Evolutionary conservation across 345 rosid species (phyloP).

Genomic region (Pseudoturritis turrita): DNA sequence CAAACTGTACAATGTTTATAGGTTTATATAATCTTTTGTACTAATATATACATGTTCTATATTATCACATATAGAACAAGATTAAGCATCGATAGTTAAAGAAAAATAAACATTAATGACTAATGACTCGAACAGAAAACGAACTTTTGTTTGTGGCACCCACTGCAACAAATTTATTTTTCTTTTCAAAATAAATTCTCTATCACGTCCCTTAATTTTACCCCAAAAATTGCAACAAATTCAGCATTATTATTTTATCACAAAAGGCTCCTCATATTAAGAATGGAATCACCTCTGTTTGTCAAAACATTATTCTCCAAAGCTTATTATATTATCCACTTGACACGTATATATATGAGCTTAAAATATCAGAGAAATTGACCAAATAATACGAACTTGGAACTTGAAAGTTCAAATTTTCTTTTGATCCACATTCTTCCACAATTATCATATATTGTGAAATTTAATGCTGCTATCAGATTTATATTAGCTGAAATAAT

Average conservation of each 20-base stretch:
- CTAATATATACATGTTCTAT: too few relatives aligned
- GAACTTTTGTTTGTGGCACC: neutral
- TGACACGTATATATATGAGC: neutral
- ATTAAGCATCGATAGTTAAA: too few relatives aligned
- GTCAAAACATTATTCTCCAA: neutral
- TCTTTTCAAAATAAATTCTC: neutral
- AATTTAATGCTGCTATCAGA: too few relatives aligned
- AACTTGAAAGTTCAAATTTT: neutral
- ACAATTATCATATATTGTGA: too few relatives aligned
- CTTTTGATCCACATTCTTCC: neutral
- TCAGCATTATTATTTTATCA: slow-evolving; percentile 4
- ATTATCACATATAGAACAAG: too few relatives aligned
- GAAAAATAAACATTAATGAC: too few relatives aligned
- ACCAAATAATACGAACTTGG: neutral
- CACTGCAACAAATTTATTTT: neutral
- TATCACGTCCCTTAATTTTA: slow-evolving; percentile 1
- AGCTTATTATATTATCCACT: slow-evolving; percentile 7
- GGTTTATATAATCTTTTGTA: too few relatives aligned
- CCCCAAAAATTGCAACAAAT: neutral
- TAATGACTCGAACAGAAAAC: neutral
- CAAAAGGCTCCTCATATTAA: neutral
- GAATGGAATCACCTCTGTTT: neutral
- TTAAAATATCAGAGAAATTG: neutral
- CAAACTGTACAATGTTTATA: too few relatives aligned
- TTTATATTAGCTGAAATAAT: neutral